A percentile compares a stretch with the other conserved stretches of the same genome.
These are phyloP conservation scores for Castanopsis chinensis DNA, from an alignment of 306 rosid genomes.

Conservation along the genomic window DNA sequence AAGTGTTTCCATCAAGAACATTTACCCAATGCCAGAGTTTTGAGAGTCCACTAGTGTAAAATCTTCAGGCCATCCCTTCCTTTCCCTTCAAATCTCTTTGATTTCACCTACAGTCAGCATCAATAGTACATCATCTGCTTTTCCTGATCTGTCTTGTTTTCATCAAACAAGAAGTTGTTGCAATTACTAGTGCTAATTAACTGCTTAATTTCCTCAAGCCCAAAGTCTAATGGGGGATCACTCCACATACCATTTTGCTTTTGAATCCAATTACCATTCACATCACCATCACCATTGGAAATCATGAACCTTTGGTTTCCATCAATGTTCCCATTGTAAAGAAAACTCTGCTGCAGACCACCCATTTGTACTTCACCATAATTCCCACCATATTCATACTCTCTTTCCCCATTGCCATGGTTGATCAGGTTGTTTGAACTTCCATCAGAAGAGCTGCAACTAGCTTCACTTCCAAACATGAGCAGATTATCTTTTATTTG, in stretches of 20 bases:
- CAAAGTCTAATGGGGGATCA: conserved; percentile 56
- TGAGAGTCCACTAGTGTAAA: conserved; percentile 25
- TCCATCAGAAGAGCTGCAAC: conserved; percentile 70
- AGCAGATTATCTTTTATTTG: conserved; percentile 29
- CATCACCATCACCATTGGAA: conserved; percentile 15
- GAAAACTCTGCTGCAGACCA: conserved; percentile 19
- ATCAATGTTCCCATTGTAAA: conserved; percentile 27
- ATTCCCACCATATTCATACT: conserved; percentile 20
- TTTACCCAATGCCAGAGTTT: neutral
- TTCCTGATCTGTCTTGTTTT: conserved; percentile 50
- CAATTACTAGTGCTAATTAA: conserved; percentile 42
- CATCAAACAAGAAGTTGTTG: conserved; percentile 62
- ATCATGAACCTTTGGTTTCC: conserved; percentile 35
- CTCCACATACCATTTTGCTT: conserved; percentile 35
- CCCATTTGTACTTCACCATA: conserved; percentile 20
- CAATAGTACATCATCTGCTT: conserved; percentile 48
- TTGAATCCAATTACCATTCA: conserved; percentile 22
- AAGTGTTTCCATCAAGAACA: conserved; percentile 11
- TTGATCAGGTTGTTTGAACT: conserved; percentile 36
- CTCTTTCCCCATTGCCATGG: conserved; percentile 29
- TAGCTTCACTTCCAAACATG: conserved; percentile 52
- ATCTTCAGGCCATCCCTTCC: conserved; percentile 17
- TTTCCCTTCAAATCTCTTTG: conserved; percentile 32
- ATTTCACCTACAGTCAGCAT: conserved; percentile 45
- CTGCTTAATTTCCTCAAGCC: conserved; percentile 67